These are phyloP conservation scores for Ustilaginoidea virens DNA, from an alignment of 2,329 filamentous ascomycete genomes.

Conservation along the genomic window DNA sequence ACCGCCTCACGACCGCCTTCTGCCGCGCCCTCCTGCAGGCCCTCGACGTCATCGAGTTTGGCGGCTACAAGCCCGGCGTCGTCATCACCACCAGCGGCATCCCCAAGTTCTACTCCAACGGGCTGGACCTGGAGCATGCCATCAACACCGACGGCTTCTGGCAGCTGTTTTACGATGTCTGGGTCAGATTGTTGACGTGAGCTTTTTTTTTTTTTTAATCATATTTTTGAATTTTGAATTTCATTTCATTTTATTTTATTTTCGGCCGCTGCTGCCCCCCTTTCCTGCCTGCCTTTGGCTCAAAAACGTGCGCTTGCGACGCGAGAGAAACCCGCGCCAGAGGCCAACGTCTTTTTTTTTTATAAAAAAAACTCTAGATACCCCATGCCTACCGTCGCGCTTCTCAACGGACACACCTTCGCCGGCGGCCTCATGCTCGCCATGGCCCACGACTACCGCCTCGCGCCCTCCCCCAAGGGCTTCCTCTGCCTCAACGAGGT, in stretches of 20 bases:
- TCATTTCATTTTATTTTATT: too few species aligned
- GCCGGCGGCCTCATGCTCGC: conserved; percentile 59
- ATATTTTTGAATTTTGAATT: conserved; percentile 9
- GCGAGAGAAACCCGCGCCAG: too few species aligned
- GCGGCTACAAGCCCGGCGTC: conserved; percentile 48
- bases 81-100: conserved; percentile 64
- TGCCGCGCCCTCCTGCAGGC: conserved; percentile 52
- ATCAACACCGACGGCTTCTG: conserved; percentile 44
- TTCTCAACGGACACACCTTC: conserved; percentile 68
- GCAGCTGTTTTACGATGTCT: conserved; percentile 47
- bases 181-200: conserved; percentile 36
- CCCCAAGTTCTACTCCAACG: conserved; percentile 70
- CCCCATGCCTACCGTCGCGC: conserved; percentile 70
- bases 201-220: not conserved
- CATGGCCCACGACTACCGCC: conserved; percentile 72
- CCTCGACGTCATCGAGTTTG: conserved; percentile 59
- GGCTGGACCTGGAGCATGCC: conserved; percentile 62
- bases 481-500: conserved; percentile 71
- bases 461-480: conserved; percentile 56
- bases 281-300: too few species aligned
- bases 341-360: too few species aligned
- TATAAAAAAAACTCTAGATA: conserved; percentile 25
- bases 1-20: conserved; percentile 55
- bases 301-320: too few species aligned
- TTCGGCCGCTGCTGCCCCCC: too few species aligned